Conservation (phyloP, 129 eudicot genomes). For the Tagetes erecta region DNA sequence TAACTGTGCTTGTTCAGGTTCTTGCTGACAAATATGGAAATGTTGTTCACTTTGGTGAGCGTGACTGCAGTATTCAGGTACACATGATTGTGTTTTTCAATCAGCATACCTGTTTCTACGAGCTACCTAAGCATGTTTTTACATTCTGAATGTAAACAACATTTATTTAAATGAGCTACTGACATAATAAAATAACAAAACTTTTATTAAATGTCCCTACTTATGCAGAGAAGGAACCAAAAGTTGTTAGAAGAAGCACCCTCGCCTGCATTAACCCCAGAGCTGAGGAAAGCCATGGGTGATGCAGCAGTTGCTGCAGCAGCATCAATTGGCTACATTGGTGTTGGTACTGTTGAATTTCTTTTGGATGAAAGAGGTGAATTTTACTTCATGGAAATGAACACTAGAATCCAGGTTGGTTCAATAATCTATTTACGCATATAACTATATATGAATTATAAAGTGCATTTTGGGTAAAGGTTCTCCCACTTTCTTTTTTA, state of each 20-base stretch:
- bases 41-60: constrained; percentile 98
- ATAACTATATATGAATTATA: neutral
- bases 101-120: constrained; percentile 4
- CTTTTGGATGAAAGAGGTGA: constrained; percentile 96
- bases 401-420: constrained; percentile 92
- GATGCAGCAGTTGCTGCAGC: constrained; percentile 99
- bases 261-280: constrained; percentile 94
- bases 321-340: constrained; percentile 92
- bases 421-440: neutral
- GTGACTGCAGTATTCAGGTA: constrained; percentile 99
- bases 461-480: constrained; percentile 18
- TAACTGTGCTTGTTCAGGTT: constrained; percentile 52
- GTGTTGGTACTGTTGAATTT: constrained; percentile 97
- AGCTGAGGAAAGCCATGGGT: constrained; percentile 97
- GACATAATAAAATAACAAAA: neutral
- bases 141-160: neutral
- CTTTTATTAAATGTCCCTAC: neutral
- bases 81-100: neutral
- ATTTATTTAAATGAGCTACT: neutral
- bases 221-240: constrained; percentile 93
- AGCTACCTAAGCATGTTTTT: neutral
- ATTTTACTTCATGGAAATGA: constrained; percentile 99
- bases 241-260: constrained; percentile 99
- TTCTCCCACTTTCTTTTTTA: neutral
- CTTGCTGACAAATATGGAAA: constrained; percentile 96